Base-by-base conservation (phyloP, 176 grass and related monocot species). In the Elymus sibiricus region DNA sequence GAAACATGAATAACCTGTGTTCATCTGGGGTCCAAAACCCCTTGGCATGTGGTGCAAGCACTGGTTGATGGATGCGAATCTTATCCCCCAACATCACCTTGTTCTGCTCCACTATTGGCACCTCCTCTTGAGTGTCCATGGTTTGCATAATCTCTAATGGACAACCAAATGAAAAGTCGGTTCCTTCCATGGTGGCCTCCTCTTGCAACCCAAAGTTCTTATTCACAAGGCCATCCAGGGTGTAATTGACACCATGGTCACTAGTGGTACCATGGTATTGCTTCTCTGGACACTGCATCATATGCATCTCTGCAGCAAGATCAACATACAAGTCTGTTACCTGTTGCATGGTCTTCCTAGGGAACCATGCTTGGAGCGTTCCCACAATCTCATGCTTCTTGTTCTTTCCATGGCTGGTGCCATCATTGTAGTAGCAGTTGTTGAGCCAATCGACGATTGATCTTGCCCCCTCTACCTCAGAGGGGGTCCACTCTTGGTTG, bases 271-370 rank as follows among this genome's bases (percentile, higher is more conserved):
- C 5, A 22, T 14, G 11, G 44, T 40, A 40, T 2, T 37, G 16
- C 29, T 32, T 4, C 4, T 40, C 16, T 8, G 9, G 65, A 16
- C 31, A 35, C 1, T 10, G 8, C 31, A 37, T 11, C 65, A 4
- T 21, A 11, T 68, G 65, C 70, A 40, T 82, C 7, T 77, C 71
- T 9, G 26, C 19, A 25, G 43, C 14, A 0, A 87, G 25, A 2
- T 87, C 61, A 76, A 77, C 60, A 7, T 82, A 87, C 31, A 87
- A 12, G 35, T 26, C 46, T 3, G 4, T 77, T 76, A 87, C 79
- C 79, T 87, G 43, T 0, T 21, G 16, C 24, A 2, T 29, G 34
- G 51, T 28, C 86, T 66, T 87, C 79, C 24, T 9, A 1, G 79
- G 86, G 43, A 82, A 87, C 24, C 5, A 21, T 7, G n/a, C 70